Evolutionary conservation across 23 red algal genomes (phyloP), one percentile per base, ranked within the genome.

Genomic region (Cyanidioschyzon merolae): DNA sequence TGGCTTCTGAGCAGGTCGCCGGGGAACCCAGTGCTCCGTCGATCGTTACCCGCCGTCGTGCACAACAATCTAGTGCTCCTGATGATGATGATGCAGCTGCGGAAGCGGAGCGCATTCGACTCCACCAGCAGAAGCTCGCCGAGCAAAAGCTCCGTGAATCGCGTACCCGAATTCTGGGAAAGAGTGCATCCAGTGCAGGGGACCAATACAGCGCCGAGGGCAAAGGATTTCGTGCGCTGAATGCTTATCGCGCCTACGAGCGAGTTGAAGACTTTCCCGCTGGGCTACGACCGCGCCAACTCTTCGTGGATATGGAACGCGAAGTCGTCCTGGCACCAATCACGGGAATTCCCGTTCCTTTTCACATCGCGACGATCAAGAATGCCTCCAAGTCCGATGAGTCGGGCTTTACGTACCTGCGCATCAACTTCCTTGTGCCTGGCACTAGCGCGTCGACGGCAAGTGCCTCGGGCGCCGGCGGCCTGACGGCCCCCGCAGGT

Each of bases 321-420:
- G 93, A 97, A 50, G 78, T 79, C 1, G 36, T 97, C 24, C 83
- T 97, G 45, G 85, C 90, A 26, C 93, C 93, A 1, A 97, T 97
- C 74, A 89, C 88, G 74, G 93, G 93, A 1, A 80, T 97, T n/a
- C 87, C 93, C 15, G 93, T 97, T 29, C 93, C 93, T 2, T 97
- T 97, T 40, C 93, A 97, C 80, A 83, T 97, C 31, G 67, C 88
- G 0, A 89, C 85, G 0, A 77, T 97, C 67, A 97, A 97, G 76
- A 97, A 97, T 67, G 87, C 86, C 17, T 84, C 77, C 59, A 97
- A 97, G 59, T 88, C 83, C 34, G 93, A 97, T 37, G 93, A 97
- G 68, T 83, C 87, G 34, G 74, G 83, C 39, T 84, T 90, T 74
- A 86, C 88, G 35, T 97, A 97, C 58, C 79, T 97, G 74, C 88